Conservation (phyloP, 2,329 filamentous ascomycete genomes). For the Talaromyces sp. region DNA sequence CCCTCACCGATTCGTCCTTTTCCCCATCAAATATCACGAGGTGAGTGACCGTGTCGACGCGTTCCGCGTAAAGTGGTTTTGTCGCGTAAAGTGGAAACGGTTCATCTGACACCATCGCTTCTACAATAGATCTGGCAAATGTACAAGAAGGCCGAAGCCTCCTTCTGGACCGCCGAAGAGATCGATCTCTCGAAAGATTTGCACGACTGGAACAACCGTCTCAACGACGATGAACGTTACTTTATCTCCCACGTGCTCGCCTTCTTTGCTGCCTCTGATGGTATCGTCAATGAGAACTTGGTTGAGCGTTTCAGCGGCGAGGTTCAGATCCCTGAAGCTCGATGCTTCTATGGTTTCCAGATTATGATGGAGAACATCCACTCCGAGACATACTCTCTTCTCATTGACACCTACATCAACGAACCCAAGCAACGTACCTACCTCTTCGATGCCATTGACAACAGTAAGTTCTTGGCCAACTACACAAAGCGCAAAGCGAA, state of each 20-base stretch:
- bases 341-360: slow-evolving; percentile 99
- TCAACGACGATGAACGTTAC: slow-evolving; percentile 96
- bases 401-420: slow-evolving; percentile 99
- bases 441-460: slow-evolving; percentile 98
- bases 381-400: slow-evolving; percentile 97
- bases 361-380: slow-evolving; percentile 99
- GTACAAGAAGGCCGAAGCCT: slow-evolving; percentile 99
- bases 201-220: slow-evolving; percentile 97
- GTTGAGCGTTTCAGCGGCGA: slow-evolving; percentile 96
- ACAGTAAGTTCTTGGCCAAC: slow-evolving; percentile 61
- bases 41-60: slow-evolving; percentile 61
- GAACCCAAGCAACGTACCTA: slow-evolving; percentile 90
- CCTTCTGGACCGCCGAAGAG: slow-evolving; percentile 99
- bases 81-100: slow-evolving; percentile 35
- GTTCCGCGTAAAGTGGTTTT: slow-evolving; percentile 65
- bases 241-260: slow-evolving; percentile 98
- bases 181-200: slow-evolving; percentile 98
- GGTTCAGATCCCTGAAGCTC: slow-evolving; percentile 94
- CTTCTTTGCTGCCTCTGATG: slow-evolving; percentile 98
- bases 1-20: slow-evolving; percentile 91
- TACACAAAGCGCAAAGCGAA: not conserved
- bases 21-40: slow-evolving; percentile 99
- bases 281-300: slow-evolving; percentile 99
- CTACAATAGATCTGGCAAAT: slow-evolving; percentile 89
- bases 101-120: slow-evolving; percentile 18